Evolutionary conservation across 306 rosid genomes (phyloP), one percentile per base, ranked within the genome.

Genomic region (Nissolia schottii): DNA sequence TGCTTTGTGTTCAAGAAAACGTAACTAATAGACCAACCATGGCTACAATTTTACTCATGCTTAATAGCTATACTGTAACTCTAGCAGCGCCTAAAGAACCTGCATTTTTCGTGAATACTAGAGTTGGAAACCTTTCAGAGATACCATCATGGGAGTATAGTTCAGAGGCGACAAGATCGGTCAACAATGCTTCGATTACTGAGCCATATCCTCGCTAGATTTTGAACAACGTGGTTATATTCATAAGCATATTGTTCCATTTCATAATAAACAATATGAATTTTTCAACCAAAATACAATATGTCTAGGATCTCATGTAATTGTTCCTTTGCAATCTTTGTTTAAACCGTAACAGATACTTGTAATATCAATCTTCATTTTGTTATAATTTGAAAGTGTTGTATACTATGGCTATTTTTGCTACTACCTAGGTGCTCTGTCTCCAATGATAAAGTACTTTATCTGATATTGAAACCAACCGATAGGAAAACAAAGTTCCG

Each of bases 401-500:
- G n/a, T n/a, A 8, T 37, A 37, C 43, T 11, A 37, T 9, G 3
- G 43, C 43, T 37, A 37, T n/a, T n/a, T 37, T 7, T 37, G n/a
- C 43, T 32, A 32, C 38, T 32, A 32, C 2, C 38, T 1, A 5
- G 8, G 38, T 32, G 38, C 38, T 32, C 38, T 32, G 38, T 32
- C 7, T 1, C 0, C 9, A n/a, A n/a, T n/a, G 38, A 32, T 6
- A 32, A 32, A 4, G 7, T 5, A n/a, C n/a, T n/a, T n/a, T 5
- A 75, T 56, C 67, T 20, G 50, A 71, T n/a, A 16, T 28, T 10
- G 18, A 20, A 56, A n/a, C n/a, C n/a, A 43, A 55, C 7, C 16
- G 15, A 24, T 14, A 40, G 37, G 15, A 5, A 16, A 54, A 48
- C 32, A 0, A 58, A 49, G 19, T 78, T 93, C 98, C 79, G 55